phyloP scores from a whole-genome alignment of 2,329 filamentous ascomycete species.

The Corniculantispora saksenae region DNA sequence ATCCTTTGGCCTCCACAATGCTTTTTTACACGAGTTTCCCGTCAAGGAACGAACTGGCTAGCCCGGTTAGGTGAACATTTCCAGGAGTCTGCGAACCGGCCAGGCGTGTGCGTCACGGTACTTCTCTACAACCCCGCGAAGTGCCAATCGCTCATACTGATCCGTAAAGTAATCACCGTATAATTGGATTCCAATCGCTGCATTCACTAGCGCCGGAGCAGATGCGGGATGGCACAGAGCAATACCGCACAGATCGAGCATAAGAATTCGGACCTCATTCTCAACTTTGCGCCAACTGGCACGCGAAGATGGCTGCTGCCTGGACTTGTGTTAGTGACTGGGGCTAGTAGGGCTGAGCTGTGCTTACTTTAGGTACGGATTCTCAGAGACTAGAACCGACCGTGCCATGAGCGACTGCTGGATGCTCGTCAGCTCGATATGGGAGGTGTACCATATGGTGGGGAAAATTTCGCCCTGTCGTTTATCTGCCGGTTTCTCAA shows the following conservation, averaged over 20 bases:
- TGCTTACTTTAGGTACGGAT: slow-evolving; percentile 37
- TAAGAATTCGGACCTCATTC: slow-evolving; percentile 39
- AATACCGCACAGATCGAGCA: slow-evolving; percentile 43
- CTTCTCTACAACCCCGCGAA: slow-evolving; percentile 44
- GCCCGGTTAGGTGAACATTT: slow-evolving; percentile 33
- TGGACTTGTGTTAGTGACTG: slow-evolving; percentile 17
- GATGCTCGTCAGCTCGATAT: slow-evolving; percentile 42
- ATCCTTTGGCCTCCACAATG: not conserved
- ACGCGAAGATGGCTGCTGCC: slow-evolving; percentile 28
- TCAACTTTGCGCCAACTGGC: slow-evolving; percentile 38
- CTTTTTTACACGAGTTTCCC: not conserved
- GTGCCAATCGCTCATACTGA: slow-evolving; percentile 37
- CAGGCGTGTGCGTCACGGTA: slow-evolving; percentile 45
- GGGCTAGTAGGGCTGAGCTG: not conserved
- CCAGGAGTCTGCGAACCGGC: slow-evolving; percentile 39
- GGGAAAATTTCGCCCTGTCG: slow-evolving; percentile 42
- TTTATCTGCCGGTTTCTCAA: slow-evolving; percentile 35
- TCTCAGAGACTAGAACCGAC: slow-evolving; percentile 42
- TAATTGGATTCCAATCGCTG: slow-evolving; percentile 42
- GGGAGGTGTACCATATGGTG: slow-evolving; percentile 41
- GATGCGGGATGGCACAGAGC: slow-evolving; percentile 40
- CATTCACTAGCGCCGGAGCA: slow-evolving; percentile 41
- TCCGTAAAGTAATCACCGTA: slow-evolving; percentile 46
- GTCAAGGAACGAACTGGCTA: not conserved
- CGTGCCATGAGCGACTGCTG: slow-evolving; percentile 42